Conservation (phyloP, 208 protist genomes). For the Trypanosoma conorhini region DNA sequence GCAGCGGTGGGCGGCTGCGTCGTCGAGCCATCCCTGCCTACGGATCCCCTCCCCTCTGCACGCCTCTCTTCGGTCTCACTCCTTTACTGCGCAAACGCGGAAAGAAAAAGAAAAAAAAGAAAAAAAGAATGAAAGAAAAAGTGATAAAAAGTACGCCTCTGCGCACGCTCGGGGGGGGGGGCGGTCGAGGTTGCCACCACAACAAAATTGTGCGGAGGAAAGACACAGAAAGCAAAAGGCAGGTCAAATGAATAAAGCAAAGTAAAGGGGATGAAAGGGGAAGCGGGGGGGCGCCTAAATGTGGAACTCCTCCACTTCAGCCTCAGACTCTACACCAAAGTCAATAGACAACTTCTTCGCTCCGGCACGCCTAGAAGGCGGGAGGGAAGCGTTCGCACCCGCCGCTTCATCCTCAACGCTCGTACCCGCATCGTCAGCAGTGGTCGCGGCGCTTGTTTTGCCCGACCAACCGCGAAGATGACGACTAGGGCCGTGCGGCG, state of each 20-base stretch:
- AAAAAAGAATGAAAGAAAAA: constrained; percentile 20
- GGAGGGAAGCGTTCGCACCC: neutral
- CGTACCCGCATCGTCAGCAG: neutral
- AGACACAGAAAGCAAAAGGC: neutral
- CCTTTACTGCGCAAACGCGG: neutral
- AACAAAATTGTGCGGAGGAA: neutral
- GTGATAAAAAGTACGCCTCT: constrained; percentile 2
- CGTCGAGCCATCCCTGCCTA: neutral
- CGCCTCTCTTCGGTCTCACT: neutral
- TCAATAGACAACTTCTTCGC: constrained; percentile 2
- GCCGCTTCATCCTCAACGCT: neutral
- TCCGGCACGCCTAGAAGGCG: neutral
- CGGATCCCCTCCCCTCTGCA: neutral
- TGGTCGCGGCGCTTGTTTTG: neutral
- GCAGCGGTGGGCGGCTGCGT: neutral
- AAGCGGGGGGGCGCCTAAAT: constrained; percentile 13
- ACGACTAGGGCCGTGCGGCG: neutral
- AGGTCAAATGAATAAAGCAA: constrained; percentile 8
- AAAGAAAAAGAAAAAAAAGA: neutral
- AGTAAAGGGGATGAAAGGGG: constrained; percentile 12
- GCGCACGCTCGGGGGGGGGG: neutral
- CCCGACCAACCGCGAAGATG: neutral
- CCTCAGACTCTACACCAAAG: constrained; percentile 23
- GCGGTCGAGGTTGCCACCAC: neutral
- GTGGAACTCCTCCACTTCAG: constrained; percentile 24